Evolutionary conservation across 768 basidiomycete species (phyloP), one percentile per base, ranked within the genome.

Genomic region (Trametes elegans): DNA sequence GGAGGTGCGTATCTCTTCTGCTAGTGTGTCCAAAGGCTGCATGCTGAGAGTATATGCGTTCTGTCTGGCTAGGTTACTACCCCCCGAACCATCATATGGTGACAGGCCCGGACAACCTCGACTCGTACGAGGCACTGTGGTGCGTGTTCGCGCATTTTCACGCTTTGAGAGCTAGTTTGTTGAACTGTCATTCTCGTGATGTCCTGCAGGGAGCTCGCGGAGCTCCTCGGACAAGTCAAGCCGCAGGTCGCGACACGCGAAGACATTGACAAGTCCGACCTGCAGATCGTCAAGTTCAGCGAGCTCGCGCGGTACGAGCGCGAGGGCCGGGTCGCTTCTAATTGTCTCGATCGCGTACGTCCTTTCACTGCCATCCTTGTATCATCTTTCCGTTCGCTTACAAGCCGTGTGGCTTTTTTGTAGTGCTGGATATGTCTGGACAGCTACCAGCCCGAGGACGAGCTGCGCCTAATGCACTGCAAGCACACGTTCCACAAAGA

Each of bases 61-160:
- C 8, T 16, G 3, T 26, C 47, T 39, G 34, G 18, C 58, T n/a
- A 89, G 93, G 93, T n/a, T 92, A 93, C 65, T 97, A 96, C 67
- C 91, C 93, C 1, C 87, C 89, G 13, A 85, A 90, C 62, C 93
- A 96, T 68, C 89, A 84, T 46, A 87, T 98, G 58, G 84, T 96
- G 38, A 87, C 85, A n/a, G 89, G 88, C 21, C 77, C 80, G 2
- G 82, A 84, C 60, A 81, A 80, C 19, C 72, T 90, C 38, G 88
- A 90, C 60, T 88, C 88, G 3, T 89, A 91, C 59, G 90, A 92
- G 64, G 88, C 88, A 4, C 66, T 91, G 27, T 77, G 87, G 87
- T 88, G 66, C 18, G 83, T 76, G 11, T 36, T 35, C 49, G 42
- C 8, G n/a, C 3, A 24, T 5, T n/a, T 41, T 2, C 10, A 13